Percentiles rank a stretch among this genome's conserved stretches.
Conservation (phyloP, 2,329 filamentous ascomycete genomes). For the Fusarium avenaceum region DNA sequence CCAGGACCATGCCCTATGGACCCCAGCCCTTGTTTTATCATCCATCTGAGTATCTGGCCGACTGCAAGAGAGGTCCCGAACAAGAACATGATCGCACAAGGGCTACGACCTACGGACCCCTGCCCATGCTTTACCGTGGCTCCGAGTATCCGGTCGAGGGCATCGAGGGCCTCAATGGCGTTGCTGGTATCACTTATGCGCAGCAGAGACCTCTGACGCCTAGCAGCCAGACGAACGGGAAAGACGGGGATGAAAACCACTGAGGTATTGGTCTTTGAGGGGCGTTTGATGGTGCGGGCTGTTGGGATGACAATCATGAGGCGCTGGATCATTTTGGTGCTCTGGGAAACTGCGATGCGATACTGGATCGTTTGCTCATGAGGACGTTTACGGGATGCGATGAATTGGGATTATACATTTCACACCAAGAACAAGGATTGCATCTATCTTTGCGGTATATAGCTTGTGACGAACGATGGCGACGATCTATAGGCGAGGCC, state of each 20-base stretch:
- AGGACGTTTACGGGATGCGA: background rate
- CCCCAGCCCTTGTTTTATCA: too few relatives aligned
- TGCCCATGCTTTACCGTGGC: background rate
- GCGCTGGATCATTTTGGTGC: too few relatives aligned
- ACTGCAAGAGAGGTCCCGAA: background rate
- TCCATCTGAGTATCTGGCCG: too few relatives aligned
- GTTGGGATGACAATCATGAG: background rate
- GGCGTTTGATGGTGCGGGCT: background rate
- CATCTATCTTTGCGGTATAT: slow-evolving; percentile 10
- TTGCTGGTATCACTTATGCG: background rate
- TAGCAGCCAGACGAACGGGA: slow-evolving; percentile 10
- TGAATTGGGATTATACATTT: background rate
- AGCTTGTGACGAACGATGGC: slow-evolving; percentile 15
- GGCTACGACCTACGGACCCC: background rate
- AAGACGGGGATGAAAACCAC: background rate
- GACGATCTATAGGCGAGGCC: slow-evolving; percentile 7
- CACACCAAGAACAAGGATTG: background rate
- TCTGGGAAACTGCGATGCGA: background rate
- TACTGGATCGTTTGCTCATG: too few relatives aligned
- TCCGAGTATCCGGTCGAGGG: slow-evolving; percentile 6
- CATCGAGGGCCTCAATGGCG: background rate
- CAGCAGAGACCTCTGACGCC: slow-evolving; percentile 10
- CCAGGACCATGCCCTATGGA: background rate
- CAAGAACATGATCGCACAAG: background rate
- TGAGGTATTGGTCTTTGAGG: background rate